A percentile compares a stretch with the other conserved stretches of the same genome.
These are phyloP conservation scores for Jatropha multifida DNA, from an alignment of 441 rosid genomes.

Conservation along the genomic window DNA sequence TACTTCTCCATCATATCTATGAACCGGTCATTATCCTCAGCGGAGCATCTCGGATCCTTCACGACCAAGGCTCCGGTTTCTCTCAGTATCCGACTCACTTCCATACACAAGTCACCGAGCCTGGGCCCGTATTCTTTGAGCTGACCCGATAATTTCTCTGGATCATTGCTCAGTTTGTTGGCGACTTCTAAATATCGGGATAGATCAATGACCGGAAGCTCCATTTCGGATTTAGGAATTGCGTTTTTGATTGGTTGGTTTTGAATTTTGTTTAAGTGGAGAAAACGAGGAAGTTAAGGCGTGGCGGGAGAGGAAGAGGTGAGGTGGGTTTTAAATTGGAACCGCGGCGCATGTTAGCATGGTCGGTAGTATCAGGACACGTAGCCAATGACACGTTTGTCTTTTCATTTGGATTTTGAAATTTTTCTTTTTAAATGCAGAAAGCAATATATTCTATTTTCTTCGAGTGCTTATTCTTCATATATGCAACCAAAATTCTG, in stretches of 20 bases:
- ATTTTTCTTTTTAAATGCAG: no score
- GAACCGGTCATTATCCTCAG: constrained; percentile 76
- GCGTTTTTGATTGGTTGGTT: neutral
- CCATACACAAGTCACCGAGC: constrained; percentile 49
- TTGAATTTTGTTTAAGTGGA: neutral
- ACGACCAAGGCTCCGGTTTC: constrained; percentile 84
- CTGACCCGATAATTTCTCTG: constrained; percentile 17
- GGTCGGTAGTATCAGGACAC: neutral
- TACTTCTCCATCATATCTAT: constrained; percentile 90
- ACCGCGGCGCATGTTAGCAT: neutral
- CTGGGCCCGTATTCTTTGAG: constrained; percentile 25
- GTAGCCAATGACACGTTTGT: neutral
- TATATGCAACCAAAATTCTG: no score
- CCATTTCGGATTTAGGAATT: constrained; percentile 35
- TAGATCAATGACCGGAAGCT: constrained; percentile 80
- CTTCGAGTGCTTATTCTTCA: no score
- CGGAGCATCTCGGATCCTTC: constrained; percentile 83
- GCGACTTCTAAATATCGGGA: constrained; percentile 49
- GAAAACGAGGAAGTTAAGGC: neutral
- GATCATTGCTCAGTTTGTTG: constrained; percentile 23
- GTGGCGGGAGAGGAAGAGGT: neutral
- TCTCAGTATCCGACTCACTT: constrained; percentile 65
- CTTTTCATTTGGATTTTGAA: neutral
- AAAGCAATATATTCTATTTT: no score
- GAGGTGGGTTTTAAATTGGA: neutral